phyloP scores from a whole-genome alignment of 805 yeast genomes.

The Cyberlindnera amylophila region DNA sequence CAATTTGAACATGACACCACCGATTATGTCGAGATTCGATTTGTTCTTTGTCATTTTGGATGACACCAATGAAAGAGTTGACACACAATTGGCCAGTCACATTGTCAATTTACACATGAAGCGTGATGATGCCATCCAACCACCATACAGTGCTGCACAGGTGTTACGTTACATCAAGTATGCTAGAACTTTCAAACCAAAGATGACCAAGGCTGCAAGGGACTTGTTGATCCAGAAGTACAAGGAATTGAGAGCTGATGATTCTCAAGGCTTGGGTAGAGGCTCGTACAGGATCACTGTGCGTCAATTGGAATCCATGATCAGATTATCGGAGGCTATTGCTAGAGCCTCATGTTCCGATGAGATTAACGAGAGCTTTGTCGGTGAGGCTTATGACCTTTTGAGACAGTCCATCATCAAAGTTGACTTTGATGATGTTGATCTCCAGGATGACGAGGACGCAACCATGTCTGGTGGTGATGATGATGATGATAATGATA shows the following conservation, averaged over 20 bases:
- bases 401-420: constrained; percentile 88
- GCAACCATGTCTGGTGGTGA: constrained; percentile 12
- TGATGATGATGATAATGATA: constrained; percentile 7
- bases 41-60: constrained; percentile 90
- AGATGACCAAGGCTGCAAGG: constrained; percentile 77
- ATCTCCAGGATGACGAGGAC: constrained; percentile 55
- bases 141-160: constrained; percentile 88
- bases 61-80: constrained; percentile 89
- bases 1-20: constrained; percentile 93
- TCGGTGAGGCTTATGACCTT: constrained; percentile 88
- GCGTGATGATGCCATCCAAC: constrained; percentile 83
- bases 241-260: constrained; percentile 82
- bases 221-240: constrained; percentile 72
- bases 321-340: constrained; percentile 90
- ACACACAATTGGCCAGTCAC: constrained; percentile 85
- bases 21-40: constrained; percentile 98
- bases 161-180: constrained; percentile 83
- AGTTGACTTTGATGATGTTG: constrained; percentile 91
- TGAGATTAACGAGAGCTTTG: constrained; percentile 74
- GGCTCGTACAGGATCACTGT: constrained; percentile 93
- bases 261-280: constrained; percentile 83
- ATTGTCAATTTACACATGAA: constrained; percentile 91
- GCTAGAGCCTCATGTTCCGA: constrained; percentile 85
- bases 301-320: constrained; percentile 92
- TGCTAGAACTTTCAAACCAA: constrained; percentile 90